Base-by-base conservation (phyloP, 2,329 filamentous ascomycete genomes). In the Trichoderma harzianum region DNA sequence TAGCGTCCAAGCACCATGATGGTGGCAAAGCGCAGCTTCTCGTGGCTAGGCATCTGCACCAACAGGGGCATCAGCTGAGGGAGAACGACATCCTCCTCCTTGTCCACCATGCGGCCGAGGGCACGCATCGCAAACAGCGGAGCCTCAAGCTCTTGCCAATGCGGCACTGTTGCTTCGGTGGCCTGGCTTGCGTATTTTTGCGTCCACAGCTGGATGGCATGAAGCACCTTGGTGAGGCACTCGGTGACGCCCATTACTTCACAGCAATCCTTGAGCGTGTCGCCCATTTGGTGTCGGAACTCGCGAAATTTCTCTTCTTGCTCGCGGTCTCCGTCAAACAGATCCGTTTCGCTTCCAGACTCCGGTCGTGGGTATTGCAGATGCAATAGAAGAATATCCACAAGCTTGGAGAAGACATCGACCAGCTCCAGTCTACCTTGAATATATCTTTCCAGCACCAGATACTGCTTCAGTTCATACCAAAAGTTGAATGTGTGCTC, bases 1-100 rank as follows among this genome's bases (percentile, higher is more conserved):
- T 99, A 99, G 74, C 96, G 89, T 47, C 94, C 96, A 26, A 99
- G 88, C 3, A 97, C 95, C 94, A 99, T 98, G 78, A 98, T 97
- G 7, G 95, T 95, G 74, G 97, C 95, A 82, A 99, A 99, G 8
- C 95, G 93, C n/a, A 99, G 88, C 84, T 98, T 99, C 82, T 98
- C 94, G 78, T 99, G 96, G 78, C 93, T 91, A 0, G 96, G 96
- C 73, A 99, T 97, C 79, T 97, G 93, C 12, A 97, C 94, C 74
- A 99, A 90, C 71, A 99, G 86, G 21, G 95, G 95, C 84, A 99
- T 97, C 18, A 99, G 90, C 78, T 95, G 93, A 3, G 94, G 93
- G 53, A 99, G 86, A 76, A 99, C 93, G 51, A 93, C 90, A 75
- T 87, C 91, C 81, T 99, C 96, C 63, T 97, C 92, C 72, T 91